phyloP scores from a whole-genome alignment of 1,284 basidiomycete genomes.

The Ceratobasidium sp. region DNA sequence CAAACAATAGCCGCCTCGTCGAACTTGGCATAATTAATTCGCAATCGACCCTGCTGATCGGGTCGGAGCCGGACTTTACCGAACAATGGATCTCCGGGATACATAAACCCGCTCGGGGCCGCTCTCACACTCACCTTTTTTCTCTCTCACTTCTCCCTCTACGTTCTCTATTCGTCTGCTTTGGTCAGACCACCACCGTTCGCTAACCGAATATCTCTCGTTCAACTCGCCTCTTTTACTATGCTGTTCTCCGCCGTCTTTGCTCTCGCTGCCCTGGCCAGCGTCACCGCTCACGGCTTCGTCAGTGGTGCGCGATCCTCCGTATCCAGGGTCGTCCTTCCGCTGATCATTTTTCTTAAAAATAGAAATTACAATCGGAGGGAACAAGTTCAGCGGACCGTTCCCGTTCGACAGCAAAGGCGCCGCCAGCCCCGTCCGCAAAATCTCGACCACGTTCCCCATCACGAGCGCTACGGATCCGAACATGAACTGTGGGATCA shows the following conservation, averaged over 20 bases:
- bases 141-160: neutral
- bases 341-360: neutral
- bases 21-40: no score
- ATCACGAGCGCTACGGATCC: constrained; percentile 74
- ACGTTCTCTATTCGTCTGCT: neutral
- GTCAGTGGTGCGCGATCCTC: constrained; percentile 15
- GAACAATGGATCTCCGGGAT: no score
- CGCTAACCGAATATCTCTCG: no score
- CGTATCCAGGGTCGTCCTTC: neutral
- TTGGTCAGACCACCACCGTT: no score
- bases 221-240: neutral
- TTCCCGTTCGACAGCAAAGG: constrained; percentile 55
- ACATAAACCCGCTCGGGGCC: no score
- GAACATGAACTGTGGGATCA: constrained; percentile 73
- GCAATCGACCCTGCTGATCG: no score
- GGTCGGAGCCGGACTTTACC: no score
- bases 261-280: constrained; percentile 39
- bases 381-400: constrained; percentile 69
- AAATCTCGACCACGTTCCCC: constrained; percentile 69
- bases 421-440: constrained; percentile 70
- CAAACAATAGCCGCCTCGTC: no score
- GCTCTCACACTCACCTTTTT: no score
- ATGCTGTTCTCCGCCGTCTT: constrained; percentile 37
- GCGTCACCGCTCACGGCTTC: constrained; percentile 35
- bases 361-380: constrained; percentile 66